These are phyloP conservation scores for Fusarium haematococcum DNA, from an alignment of 2,329 filamentous ascomycete species.

Conservation along the genomic window DNA sequence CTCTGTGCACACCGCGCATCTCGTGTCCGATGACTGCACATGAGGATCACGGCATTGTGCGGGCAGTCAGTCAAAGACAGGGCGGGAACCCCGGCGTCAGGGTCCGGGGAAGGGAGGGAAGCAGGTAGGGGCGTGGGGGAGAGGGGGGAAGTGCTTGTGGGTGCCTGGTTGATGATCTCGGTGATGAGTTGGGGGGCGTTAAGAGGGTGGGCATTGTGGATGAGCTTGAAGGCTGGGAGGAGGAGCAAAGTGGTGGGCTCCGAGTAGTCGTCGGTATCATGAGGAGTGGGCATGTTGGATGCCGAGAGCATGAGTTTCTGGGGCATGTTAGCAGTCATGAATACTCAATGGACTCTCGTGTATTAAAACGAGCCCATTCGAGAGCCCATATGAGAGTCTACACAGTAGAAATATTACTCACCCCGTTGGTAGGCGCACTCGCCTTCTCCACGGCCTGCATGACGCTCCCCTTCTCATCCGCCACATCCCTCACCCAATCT, in stretches of 20 bases:
- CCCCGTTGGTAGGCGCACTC: slow-evolving; percentile 74
- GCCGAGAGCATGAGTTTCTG: slow-evolving; percentile 91
- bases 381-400: neutral
- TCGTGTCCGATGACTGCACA: slow-evolving; percentile 94
- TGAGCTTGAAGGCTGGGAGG: slow-evolving; percentile 84
- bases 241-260: slow-evolving; percentile 83
- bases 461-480: slow-evolving; percentile 86
- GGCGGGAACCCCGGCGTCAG: slow-evolving; percentile 43
- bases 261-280: slow-evolving; percentile 70
- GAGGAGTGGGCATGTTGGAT: slow-evolving; percentile 87
- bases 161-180: slow-evolving; percentile 75
- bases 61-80: slow-evolving; percentile 69
- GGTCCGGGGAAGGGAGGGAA: slow-evolving; percentile 45
- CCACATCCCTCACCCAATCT: slow-evolving; percentile 92
- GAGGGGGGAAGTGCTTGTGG: slow-evolving; percentile 79
- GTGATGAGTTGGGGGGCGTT: slow-evolving; percentile 78
- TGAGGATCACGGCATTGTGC: slow-evolving; percentile 87
- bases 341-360: neutral
- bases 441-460: slow-evolving; percentile 79
- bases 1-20: slow-evolving; percentile 96
- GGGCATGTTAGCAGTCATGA: neutral
- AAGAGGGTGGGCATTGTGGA: slow-evolving; percentile 85
- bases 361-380: neutral
- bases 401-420: slow-evolving; percentile 54
- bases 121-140: slow-evolving; percentile 53